Base-by-base conservation (phyloP, 2,329 filamentous ascomycete species). In the Xylariaceae sp. region DNA sequence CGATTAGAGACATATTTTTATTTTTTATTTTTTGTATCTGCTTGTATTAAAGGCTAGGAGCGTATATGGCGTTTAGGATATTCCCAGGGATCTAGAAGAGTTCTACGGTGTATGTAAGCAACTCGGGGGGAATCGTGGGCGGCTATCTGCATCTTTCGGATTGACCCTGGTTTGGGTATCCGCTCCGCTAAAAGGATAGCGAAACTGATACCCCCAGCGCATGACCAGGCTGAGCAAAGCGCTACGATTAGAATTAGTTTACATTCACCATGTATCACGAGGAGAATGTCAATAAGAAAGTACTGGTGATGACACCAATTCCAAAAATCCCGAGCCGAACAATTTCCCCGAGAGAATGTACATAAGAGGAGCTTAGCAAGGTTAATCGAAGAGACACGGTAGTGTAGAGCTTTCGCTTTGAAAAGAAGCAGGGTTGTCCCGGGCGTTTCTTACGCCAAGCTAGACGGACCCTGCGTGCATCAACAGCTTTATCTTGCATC, bases 401-500 rank as follows among this genome's bases (percentile, higher is more conserved):
- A n/a, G n/a, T n/a, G n/a, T n/a, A n/a, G n/a, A n/a, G n/a, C n/a
- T n/a, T n/a, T n/a, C n/a, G n/a, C n/a, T n/a, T n/a, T n/a, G n/a
- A n/a, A n/a, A n/a, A n/a, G n/a, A n/a, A n/a, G n/a, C n/a, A n/a
- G n/a, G 52, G 47, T 29, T 52, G 26, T 23, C 19, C 24, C 37
- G 8, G 41, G 34, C n/a, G 46, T n/a, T 47, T 51, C 37, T 48
- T 46, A 52, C 37, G 52, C 56, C 56, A 52, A 59, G 52, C 28
- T 48, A 16, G 26, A 33, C 29, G 41, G 33, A 46, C 29, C 56
- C 39, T 48, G 45, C 50, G 40, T 55, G 45, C n/a, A n/a, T n/a
- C 56, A 58, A 45, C 45, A 51, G 34, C 56, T 58, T 59, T 59
- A 56, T 55, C 52, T 59, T 59, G 41, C 46, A 56, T 52, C 24